Base-by-base conservation (phyloP, 1,139 yeast species). In the Zygosaccharomyces sapae region DNA sequence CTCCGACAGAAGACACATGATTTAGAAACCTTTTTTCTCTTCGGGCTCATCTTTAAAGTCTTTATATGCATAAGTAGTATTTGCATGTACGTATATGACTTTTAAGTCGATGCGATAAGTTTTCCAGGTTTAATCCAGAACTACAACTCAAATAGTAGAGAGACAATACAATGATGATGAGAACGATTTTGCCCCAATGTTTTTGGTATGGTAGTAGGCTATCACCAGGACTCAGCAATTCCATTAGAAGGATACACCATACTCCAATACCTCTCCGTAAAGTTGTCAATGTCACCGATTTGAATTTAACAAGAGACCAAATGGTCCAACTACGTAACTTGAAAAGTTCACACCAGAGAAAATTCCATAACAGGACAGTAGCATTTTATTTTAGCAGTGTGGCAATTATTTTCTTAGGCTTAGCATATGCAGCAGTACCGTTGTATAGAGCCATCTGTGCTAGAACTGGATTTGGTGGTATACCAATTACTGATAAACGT, bases 381-480 rank as follows among this genome's bases (percentile, higher is more conserved):
- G 80, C 84, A 4, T 78, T 83, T 62, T 90, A 90, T 64, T 72
- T 92, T 1, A 71, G 83, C 0, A 82, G 95, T 22, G 71, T 88
- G 36, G 83, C 83, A 10, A 70, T 92, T 24, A 70, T 82, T 8
- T 87, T 88, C 52, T 70, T 88, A 40, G 92, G 97, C 0, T 71
- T 92, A 19, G 77, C 96, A 0, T 92, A 89, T 68, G 86, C 92
- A 7, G 88, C 97, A 1, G 98, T 92, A 8, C 97, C 98, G 2
- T 70, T 94, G 19, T 92, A 92, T 66, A 73, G 97, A 56, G 90
- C 92, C 18, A 75, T 94, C 39, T 92, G 99, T 71, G 88, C 90
- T 59, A 79, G 96, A 68, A 89, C 97, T 0, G 98, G 98, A 0
- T 92, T 86, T 78, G 96, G 92, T 43, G 99, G 99, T 41, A 81